Evolutionary conservation across 1,284 basidiomycete species (phyloP).

Genomic region (Papiliotrema nemorosa): DNA sequence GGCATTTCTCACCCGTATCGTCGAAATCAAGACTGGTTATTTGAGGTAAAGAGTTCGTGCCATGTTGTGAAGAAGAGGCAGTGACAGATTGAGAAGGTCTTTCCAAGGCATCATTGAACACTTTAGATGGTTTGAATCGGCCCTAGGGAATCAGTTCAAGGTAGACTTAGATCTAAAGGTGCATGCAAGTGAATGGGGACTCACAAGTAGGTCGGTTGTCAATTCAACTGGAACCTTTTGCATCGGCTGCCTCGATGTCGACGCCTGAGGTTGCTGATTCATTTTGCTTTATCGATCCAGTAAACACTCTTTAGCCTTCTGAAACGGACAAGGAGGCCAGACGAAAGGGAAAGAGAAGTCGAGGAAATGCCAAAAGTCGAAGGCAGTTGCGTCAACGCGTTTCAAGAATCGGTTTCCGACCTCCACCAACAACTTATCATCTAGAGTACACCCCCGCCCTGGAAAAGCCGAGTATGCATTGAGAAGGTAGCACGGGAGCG

Average conservation of each 20-base stretch:
- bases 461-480: too few relatives aligned
- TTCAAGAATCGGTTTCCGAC: too few relatives aligned
- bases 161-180: not conserved
- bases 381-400: too few relatives aligned
- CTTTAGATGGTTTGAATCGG: conserved; percentile 63
- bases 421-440: too few relatives aligned
- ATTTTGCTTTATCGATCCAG: not conserved
- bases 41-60: conserved; percentile 40
- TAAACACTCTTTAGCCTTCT: too few relatives aligned
- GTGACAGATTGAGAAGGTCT: conserved; percentile 33
- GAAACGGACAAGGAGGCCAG: too few relatives aligned
- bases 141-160: not conserved
- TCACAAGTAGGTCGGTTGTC: not conserved
- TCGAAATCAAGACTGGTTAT: conserved; percentile 89
- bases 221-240: not conserved
- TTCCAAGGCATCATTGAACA: conserved; percentile 76
- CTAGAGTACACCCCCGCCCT: too few relatives aligned
- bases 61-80: not conserved
- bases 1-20: conserved; percentile 76
- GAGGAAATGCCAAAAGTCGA: too few relatives aligned
- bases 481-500: too few relatives aligned
- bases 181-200: not conserved
- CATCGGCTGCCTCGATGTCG: conserved; percentile 3
- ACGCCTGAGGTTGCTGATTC: conserved; percentile 2
- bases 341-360: too few relatives aligned